phyloP scores from a whole-genome alignment of 306 rosid species.

The Prunus davidiana region DNA sequence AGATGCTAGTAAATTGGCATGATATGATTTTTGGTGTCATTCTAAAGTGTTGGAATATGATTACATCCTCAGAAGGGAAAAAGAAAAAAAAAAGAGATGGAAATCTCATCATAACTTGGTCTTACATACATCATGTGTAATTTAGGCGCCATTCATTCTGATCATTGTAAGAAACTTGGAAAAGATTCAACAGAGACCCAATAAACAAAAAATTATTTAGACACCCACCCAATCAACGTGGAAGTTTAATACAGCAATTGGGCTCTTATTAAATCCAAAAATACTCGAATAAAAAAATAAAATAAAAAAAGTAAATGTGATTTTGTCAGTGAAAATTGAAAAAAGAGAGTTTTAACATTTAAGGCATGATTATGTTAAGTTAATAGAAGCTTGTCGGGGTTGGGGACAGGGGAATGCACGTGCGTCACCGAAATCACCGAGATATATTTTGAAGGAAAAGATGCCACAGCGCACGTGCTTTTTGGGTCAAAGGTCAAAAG shows the following conservation, averaged over 20 bases:
- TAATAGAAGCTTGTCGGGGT: constrained; percentile 28
- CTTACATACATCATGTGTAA: constrained; percentile 7
- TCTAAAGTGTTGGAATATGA: too few relatives aligned
- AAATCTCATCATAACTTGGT: background rate
- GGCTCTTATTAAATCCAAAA: background rate
- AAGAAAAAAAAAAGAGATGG: too few relatives aligned
- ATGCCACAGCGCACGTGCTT: constrained; percentile 66
- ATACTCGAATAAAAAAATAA: background rate
- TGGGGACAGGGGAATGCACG: constrained; percentile 67
- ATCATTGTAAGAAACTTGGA: background rate
- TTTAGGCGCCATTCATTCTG: background rate
- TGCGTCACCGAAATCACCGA: constrained; percentile 76
- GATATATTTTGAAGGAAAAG: constrained; percentile 37
- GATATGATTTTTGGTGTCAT: too few relatives aligned
- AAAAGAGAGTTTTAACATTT: constrained; percentile 28
- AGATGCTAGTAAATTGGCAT: too few relatives aligned
- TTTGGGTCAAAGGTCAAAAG: constrained; percentile 82
- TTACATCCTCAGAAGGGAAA: too few relatives aligned
- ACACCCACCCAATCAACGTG: constrained; percentile 24
- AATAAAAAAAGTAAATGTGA: background rate
- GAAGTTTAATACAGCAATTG: constrained; percentile 4
- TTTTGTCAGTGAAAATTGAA: constrained; percentile 2
- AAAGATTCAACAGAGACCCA: constrained; percentile 3
- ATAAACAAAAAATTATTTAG: background rate
- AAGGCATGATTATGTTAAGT: constrained; percentile 59